These are phyloP conservation scores for Talaromyces sp. DNA, from an alignment of 2,329 filamentous ascomycete species.

Conservation along the genomic window DNA sequence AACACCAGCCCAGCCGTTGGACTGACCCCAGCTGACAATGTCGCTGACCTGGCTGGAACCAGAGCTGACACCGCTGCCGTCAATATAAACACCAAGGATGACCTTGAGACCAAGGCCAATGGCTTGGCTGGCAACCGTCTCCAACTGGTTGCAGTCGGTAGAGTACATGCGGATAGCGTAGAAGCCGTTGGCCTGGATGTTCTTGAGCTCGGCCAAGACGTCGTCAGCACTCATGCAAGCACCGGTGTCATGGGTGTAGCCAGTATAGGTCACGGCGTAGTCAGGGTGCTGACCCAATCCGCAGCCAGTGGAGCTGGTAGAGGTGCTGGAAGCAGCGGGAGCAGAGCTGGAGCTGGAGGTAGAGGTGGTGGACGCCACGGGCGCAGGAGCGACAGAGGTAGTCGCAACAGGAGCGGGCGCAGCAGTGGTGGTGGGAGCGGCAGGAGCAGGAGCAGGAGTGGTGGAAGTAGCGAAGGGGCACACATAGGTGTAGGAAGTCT, in stretches of 20 bases:
- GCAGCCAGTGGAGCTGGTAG: conserved; percentile 27
- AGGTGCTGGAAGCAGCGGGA: conserved; percentile 20
- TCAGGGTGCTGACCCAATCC: conserved; percentile 39
- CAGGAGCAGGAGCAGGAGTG: conserved; percentile 27
- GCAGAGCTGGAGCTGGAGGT: conserved; percentile 28
- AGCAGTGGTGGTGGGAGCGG: conserved; percentile 26
- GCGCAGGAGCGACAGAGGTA: conserved; percentile 23
- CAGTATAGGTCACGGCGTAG: conserved; percentile 77
- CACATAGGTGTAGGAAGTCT: conserved; percentile 64
- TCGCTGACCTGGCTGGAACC: conserved; percentile 70
- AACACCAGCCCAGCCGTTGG: conserved; percentile 61
- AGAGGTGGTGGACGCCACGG: conserved; percentile 19
- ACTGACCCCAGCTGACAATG: conserved; percentile 66
- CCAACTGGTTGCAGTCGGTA: conserved; percentile 80
- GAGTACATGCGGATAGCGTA: conserved; percentile 76
- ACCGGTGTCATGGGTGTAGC: conserved; percentile 55
- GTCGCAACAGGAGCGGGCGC: conserved; percentile 27
- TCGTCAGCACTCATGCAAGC: conserved; percentile 62
- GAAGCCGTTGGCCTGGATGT: conserved; percentile 66
- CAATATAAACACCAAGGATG: conserved; percentile 86
- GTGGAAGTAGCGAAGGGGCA: conserved; percentile 61
- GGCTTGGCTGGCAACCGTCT: conserved; percentile 68
- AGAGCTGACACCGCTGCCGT: conserved; percentile 56
- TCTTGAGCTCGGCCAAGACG: conserved; percentile 58
- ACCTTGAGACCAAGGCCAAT: conserved; percentile 66